These are phyloP conservation scores for Syncephalastrum contaminatum DNA, from an alignment of 371 early-diverging fungal genomes.

Conservation along the genomic window DNA sequence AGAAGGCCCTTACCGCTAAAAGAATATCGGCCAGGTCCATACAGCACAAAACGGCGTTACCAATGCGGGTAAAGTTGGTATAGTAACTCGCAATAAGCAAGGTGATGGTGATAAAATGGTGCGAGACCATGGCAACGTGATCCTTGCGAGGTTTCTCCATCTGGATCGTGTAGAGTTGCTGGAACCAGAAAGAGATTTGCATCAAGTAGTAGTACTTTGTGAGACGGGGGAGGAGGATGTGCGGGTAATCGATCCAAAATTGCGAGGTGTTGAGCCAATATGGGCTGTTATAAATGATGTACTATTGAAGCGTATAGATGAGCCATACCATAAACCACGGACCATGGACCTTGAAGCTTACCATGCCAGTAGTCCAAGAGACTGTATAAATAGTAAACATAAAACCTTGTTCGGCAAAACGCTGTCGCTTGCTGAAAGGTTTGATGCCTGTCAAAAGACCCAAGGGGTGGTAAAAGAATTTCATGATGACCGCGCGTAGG, in stretches of 20 bases:
- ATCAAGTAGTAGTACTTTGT: constrained; percentile 79
- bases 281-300: constrained; percentile 58
- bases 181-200: constrained; percentile 82
- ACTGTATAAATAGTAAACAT: constrained; percentile 51
- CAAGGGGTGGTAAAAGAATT: constrained; percentile 57
- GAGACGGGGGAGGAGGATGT: constrained; percentile 44
- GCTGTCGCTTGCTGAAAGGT: constrained; percentile 51
- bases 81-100: constrained; percentile 70
- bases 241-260: constrained; percentile 75
- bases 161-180: constrained; percentile 68
- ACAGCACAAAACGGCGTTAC: constrained; percentile 74
- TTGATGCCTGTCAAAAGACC: constrained; percentile 51
- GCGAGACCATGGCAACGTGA: constrained; percentile 73
- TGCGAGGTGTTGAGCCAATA: constrained; percentile 69
- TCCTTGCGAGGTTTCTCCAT: constrained; percentile 83
- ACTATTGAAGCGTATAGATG: constrained; percentile 24
- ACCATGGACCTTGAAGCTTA: constrained; percentile 22
- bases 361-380: constrained; percentile 66
- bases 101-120: constrained; percentile 77
- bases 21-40: constrained; percentile 87
- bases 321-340: not conserved
- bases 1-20: constrained; percentile 50
- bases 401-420: constrained; percentile 70
- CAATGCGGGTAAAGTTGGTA: constrained; percentile 77
- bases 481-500: constrained; percentile 61